A percentile compares a stretch with the other conserved stretches of the same genome.
Evolutionary conservation across 2,329 filamentous ascomycete genomes (phyloP).

Genomic region (Penicillium sp.): DNA sequence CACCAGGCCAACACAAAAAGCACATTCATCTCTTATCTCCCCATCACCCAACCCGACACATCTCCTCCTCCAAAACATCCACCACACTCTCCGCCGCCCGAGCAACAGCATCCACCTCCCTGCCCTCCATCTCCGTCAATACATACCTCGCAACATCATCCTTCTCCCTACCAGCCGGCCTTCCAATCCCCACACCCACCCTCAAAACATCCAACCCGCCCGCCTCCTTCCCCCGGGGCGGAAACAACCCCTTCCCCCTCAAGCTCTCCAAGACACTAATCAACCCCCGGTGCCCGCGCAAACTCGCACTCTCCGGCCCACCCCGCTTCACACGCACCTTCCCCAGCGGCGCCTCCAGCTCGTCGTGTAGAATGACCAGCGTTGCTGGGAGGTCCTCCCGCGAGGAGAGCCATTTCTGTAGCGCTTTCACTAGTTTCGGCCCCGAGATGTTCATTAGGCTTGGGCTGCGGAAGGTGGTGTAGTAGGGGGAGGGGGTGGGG

Average conservation of each 20-base stretch:
- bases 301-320: constrained; percentile 55
- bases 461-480: constrained; percentile 65
- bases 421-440: constrained; percentile 66
- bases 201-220: constrained; percentile 51
- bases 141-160: constrained; percentile 76
- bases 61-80: constrained; percentile 55
- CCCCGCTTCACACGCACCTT: constrained; percentile 66
- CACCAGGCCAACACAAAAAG: background rate
- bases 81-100: constrained; percentile 52
- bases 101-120: constrained; percentile 56
- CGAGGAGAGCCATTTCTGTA: constrained; percentile 49
- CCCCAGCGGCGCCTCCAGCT: constrained; percentile 74
- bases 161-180: constrained; percentile 69
- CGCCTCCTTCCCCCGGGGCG: constrained; percentile 33
- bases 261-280: constrained; percentile 64
- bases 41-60: constrained; percentile 24
- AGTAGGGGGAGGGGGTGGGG: constrained; percentile 43
- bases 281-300: constrained; percentile 73
- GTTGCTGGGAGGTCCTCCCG: background rate
- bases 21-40: background rate
- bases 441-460: constrained; percentile 86
- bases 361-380: constrained; percentile 84
- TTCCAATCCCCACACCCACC: constrained; percentile 84
- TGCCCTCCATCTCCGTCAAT: constrained; percentile 63
- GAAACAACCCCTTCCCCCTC: constrained; percentile 44